Evolutionary conservation across 306 rosid species (phyloP).

Genomic region (Senna siamea): DNA sequence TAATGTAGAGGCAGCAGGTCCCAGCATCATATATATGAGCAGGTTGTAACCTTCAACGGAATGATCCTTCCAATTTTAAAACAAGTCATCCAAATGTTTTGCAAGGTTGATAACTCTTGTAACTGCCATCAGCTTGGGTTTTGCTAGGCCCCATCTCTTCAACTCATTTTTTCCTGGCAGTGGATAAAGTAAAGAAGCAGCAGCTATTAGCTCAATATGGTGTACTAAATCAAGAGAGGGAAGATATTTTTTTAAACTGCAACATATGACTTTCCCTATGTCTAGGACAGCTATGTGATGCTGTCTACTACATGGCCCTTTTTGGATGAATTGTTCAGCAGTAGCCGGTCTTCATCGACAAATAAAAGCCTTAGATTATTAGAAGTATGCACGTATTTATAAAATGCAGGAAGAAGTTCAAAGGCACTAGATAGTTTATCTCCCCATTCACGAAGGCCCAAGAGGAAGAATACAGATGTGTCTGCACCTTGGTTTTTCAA

Average conservation of each 20-base stretch:
- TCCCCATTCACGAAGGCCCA: conserved; percentile 3
- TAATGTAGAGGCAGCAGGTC: conserved; percentile 6
- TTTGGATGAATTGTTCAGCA: conserved; percentile 14
- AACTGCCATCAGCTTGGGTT: conserved; percentile 28
- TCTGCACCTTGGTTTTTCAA: conserved; percentile 48
- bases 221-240: conserved; percentile 9
- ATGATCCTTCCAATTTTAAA: conserved; percentile 16
- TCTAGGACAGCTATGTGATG: not conserved
- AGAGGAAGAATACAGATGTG: not conserved
- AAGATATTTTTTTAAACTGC: not conserved
- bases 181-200: conserved; percentile 20
- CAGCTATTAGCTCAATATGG: conserved; percentile 26
- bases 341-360: conserved; percentile 22
- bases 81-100: conserved; percentile 16
- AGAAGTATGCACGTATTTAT: not conserved
- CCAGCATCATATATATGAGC: not conserved
- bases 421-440: conserved; percentile 24
- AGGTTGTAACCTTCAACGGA: conserved; percentile 35
- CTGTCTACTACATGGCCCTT: not conserved
- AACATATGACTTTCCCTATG: not conserved
- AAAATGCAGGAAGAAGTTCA: not conserved
- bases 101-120: conserved; percentile 30
- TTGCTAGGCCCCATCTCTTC: not conserved
- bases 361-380: conserved; percentile 14
- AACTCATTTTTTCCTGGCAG: conserved; percentile 40